A percentile compares a stretch with the other conserved stretches of the same genome.
Conservation (phyloP, 192 early-diverging fungal genomes). For the Coemansia erecta region DNA sequence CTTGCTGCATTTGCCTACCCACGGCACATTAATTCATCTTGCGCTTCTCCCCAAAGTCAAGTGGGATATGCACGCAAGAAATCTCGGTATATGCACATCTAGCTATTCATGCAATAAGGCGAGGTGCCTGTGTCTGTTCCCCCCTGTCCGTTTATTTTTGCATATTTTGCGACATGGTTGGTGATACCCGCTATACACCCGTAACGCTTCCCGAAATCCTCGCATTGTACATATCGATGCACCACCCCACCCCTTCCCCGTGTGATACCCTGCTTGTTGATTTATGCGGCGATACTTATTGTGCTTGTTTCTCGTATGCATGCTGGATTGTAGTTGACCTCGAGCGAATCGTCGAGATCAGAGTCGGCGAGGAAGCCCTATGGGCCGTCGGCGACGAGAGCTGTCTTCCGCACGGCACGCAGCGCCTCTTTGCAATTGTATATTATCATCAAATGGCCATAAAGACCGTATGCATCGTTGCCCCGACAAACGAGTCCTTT, state of each 20-base stretch:
- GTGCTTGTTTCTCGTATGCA: neutral
- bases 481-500: slow-evolving; percentile 33
- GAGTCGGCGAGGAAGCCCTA: slow-evolving; percentile 44
- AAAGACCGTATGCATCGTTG: slow-evolving; percentile 42
- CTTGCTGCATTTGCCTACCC: neutral
- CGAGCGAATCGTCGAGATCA: slow-evolving; percentile 50
- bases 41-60: neutral
- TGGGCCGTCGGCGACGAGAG: slow-evolving; percentile 44
- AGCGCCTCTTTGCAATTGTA: slow-evolving; percentile 47
- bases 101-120: neutral
- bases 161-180: neutral
- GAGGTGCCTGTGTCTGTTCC: neutral
- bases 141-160: neutral
- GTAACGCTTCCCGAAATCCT: too few species aligned
- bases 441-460: slow-evolving; percentile 39
- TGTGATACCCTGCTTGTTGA: neutral
- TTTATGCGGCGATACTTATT: neutral
- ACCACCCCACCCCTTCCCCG: neutral
- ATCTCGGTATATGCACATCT: neutral
- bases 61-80: too few species aligned
- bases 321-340: slow-evolving; percentile 42
- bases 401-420: slow-evolving; percentile 39
- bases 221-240: neutral
- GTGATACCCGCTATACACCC: neutral
- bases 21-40: neutral